phyloP scores from a whole-genome alignment of 1,284 basidiomycete species.

The Leccinum laetum region DNA sequence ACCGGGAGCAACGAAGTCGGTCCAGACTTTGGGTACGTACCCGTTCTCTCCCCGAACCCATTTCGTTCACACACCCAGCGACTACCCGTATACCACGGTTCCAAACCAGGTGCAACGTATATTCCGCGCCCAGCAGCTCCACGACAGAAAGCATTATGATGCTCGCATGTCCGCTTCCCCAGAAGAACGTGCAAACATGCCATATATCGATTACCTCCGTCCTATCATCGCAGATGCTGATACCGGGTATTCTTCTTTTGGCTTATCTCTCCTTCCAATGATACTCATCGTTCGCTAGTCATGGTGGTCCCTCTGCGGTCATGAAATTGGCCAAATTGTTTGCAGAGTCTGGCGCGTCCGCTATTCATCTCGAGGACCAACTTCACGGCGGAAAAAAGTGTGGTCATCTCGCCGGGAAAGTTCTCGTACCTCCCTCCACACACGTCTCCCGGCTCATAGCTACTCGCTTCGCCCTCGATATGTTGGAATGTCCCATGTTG shows the following conservation, averaged over 20 bases:
- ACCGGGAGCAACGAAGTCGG: slow-evolving; percentile 96
- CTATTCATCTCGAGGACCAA: slow-evolving; percentile 91
- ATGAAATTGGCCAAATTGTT: slow-evolving; percentile 97
- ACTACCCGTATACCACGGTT: slow-evolving; percentile 95
- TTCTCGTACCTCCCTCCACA: slow-evolving; percentile 86
- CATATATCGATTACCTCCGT: slow-evolving; percentile 85
- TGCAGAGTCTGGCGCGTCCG: slow-evolving; percentile 90
- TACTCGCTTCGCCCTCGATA: slow-evolving; percentile 85
- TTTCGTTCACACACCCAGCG: slow-evolving; percentile 41
- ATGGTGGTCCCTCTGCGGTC: slow-evolving; percentile 92
- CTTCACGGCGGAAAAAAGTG: slow-evolving; percentile 94
- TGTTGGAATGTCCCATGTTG: slow-evolving; percentile 86
- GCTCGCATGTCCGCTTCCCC: slow-evolving; percentile 72
- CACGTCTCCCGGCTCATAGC: slow-evolving; percentile 85
- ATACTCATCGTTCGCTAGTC: slow-evolving; percentile 43
- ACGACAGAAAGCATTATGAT: slow-evolving; percentile 87
- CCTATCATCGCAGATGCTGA: slow-evolving; percentile 96
- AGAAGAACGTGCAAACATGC: slow-evolving; percentile 66
- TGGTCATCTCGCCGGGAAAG: slow-evolving; percentile 93
- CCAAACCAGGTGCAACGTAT: slow-evolving; percentile 90
- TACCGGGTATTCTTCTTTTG: slow-evolving; percentile 64
- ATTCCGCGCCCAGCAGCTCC: slow-evolving; percentile 84
- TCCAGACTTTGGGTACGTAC: slow-evolving; percentile 88
- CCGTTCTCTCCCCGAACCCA: background rate
- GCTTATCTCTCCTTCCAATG: background rate